Conservation (phyloP, 441 rosid genomes). For the Aleurites moluccanus region DNA sequence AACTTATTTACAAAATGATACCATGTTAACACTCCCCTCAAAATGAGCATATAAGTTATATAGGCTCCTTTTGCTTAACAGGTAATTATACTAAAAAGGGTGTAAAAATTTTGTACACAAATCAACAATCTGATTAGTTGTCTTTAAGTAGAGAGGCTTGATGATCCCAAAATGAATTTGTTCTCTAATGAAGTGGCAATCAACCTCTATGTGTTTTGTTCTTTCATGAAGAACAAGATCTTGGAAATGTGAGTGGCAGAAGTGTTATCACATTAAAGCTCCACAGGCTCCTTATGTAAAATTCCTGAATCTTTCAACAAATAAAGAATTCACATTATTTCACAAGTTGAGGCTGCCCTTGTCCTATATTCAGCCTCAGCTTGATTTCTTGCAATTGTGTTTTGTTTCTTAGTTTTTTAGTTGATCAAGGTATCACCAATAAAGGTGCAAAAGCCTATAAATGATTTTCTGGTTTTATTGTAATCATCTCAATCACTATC, state of each 20-base stretch:
- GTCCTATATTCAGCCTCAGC: no score
- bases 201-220: background rate
- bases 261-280: background rate
- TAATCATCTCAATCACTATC: no score
- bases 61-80: background rate
- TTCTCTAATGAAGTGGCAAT: no score
- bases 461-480: no score
- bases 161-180: background rate
- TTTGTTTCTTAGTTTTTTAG: background rate
- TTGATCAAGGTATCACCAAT: no score
- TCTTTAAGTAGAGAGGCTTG: background rate
- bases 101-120: background rate
- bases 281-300: background rate
- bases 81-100: background rate
- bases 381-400: background rate
- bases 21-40: no score
- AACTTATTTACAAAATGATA: no score
- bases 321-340: background rate
- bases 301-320: background rate
- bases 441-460: no score
- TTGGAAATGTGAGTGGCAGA: background rate
- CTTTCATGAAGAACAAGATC: background rate
- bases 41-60: no score
- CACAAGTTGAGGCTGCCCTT: background rate
- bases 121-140: background rate